Percentiles rank a stretch among this genome's conserved stretches.
These are phyloP conservation scores for Alternaria panax DNA, from an alignment of 2,329 filamentous ascomycete species.

Conservation along the genomic window DNA sequence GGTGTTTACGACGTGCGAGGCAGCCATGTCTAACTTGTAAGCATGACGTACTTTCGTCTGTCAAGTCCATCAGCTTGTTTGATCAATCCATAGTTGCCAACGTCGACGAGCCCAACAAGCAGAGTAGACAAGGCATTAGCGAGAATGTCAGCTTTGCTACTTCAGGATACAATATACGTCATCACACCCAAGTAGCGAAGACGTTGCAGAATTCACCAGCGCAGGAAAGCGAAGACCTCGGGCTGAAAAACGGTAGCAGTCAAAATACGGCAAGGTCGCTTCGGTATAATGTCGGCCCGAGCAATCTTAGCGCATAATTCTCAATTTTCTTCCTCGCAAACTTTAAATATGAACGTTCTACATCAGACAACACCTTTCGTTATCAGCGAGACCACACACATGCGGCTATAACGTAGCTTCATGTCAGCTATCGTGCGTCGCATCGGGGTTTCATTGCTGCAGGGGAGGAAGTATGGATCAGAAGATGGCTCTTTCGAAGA, in stretches of 20 bases:
- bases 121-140: neutral
- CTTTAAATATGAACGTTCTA: neutral
- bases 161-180: neutral
- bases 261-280: constrained; percentile 3
- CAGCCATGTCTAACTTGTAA: neutral
- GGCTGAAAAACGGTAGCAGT: neutral
- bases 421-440: constrained; percentile 4
- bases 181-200: neutral
- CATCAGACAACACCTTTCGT: constrained; percentile 2
- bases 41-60: neutral
- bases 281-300: constrained; percentile 16
- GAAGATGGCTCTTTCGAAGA: constrained; percentile 86
- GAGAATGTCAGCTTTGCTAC: neutral
- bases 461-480: neutral
- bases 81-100: neutral
- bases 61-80: neutral
- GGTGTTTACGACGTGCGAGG: neutral
- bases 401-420: constrained; percentile 1
- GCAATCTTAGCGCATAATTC: constrained; percentile 4
- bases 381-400: neutral
- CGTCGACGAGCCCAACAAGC: neutral
- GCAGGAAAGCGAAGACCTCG: neutral
- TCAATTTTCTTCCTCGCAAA: constrained; percentile 15
- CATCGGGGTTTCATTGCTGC: neutral
- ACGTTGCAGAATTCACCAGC: neutral